A percentile compares a stretch with the other conserved stretches of the same genome.
Evolutionary conservation across 2,329 filamentous ascomycete genomes (phyloP).

Genomic region (Aspergillus versicolor): DNA sequence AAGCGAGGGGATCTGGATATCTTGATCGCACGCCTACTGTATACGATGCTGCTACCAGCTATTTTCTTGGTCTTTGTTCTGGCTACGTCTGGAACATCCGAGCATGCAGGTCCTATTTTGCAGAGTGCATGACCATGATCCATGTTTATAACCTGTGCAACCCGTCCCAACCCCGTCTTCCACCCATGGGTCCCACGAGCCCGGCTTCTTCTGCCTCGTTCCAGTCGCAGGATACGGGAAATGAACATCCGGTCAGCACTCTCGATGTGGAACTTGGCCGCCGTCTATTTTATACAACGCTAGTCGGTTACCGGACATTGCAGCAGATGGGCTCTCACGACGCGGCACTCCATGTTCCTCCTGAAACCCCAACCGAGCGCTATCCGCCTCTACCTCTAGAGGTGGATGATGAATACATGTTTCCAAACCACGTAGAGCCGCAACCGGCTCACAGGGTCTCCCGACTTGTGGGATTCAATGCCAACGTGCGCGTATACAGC

Average conservation of each 20-base stretch:
- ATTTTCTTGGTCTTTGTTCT: conserved; percentile 42
- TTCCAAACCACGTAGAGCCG: conserved; percentile 65
- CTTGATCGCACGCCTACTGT: conserved; percentile 43
- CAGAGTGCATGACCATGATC: conserved; percentile 44
- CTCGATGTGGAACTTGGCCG: conserved; percentile 52
- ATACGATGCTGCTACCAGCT: conserved; percentile 47
- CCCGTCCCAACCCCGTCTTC: conserved; percentile 12
- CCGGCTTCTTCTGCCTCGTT: conserved; percentile 23
- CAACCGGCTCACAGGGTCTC: conserved; percentile 70
- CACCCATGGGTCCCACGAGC: conserved; percentile 22
- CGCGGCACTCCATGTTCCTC: conserved; percentile 71
- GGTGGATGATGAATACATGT: conserved; percentile 80
- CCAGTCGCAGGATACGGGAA: conserved; percentile 18
- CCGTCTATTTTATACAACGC: conserved; percentile 77
- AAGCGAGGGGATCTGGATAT: conserved; percentile 46
- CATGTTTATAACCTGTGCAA: conserved; percentile 41
- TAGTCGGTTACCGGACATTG: conserved; percentile 74
- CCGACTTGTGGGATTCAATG: conserved; percentile 75
- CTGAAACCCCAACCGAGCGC: conserved; percentile 70
- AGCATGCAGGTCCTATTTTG: conserved; percentile 43
- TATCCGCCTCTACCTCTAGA: conserved; percentile 79
- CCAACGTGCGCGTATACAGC: conserved; percentile 73
- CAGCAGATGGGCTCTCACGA: conserved; percentile 73
- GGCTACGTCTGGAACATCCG: conserved; percentile 42
- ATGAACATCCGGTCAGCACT: conserved; percentile 28